Percentiles rank a stretch among this genome's conserved stretches.
phyloP scores from a whole-genome alignment of 2,329 filamentous ascomycete species.

The Curvularia sp. region DNA sequence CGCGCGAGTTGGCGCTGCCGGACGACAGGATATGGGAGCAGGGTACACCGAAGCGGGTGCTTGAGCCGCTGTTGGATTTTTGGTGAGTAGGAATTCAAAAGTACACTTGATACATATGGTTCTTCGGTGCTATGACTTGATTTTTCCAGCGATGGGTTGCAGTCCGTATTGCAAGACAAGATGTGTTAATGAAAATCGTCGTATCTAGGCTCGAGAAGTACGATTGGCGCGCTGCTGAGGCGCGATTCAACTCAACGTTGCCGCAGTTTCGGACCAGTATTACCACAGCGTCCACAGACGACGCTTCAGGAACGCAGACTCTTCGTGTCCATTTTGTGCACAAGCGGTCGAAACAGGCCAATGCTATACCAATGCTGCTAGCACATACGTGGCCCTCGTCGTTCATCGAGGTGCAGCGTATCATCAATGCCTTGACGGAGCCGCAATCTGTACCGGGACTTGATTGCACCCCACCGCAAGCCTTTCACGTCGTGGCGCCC shows the following conservation, averaged over 20 bases:
- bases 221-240: conserved; percentile 68
- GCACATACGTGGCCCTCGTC: conserved; percentile 71
- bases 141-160: conserved; percentile 27
- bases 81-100: conserved; percentile 50
- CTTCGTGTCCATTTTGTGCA: conserved; percentile 72
- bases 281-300: conserved; percentile 34
- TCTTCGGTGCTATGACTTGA: no score
- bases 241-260: conserved; percentile 63
- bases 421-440: conserved; percentile 63
- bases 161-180: neutral
- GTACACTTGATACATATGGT: no score
- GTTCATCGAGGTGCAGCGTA: conserved; percentile 65
- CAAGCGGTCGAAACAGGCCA: conserved; percentile 58
- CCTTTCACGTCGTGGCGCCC: conserved; percentile 72
- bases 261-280: conserved; percentile 70
- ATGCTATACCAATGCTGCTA: conserved; percentile 68
- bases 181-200: neutral
- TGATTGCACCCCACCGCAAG: conserved; percentile 36
- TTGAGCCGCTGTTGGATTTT: conserved; percentile 71
- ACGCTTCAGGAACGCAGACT: conserved; percentile 34
- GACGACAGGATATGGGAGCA: conserved; percentile 61
- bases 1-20: conserved; percentile 62
- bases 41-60: conserved; percentile 63
- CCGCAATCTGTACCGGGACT: conserved; percentile 54
- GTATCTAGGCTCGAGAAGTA: conserved; percentile 65